phyloP scores from a whole-genome alignment of 2,329 filamentous ascomycete species.

The Lachnellula occidentalis region DNA sequence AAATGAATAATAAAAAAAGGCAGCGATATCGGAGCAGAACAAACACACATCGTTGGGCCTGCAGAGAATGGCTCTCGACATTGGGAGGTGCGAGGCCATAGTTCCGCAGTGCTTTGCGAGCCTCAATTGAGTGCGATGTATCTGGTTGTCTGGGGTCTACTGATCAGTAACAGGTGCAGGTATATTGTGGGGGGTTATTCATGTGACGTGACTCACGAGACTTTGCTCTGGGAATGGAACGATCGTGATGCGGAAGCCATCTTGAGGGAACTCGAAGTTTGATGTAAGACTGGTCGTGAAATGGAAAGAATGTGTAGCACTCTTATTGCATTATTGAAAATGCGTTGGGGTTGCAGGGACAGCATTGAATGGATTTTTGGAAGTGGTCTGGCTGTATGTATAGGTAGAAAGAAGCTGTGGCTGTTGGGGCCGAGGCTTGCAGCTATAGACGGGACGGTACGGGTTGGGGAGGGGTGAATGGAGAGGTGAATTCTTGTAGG shows the following conservation, averaged over 20 bases:
- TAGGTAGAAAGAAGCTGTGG: background rate
- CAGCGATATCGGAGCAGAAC: too few species aligned
- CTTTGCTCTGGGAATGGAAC: background rate
- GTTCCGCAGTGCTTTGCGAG: constrained; percentile 21
- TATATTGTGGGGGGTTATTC: too few species aligned
- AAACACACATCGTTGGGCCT: constrained; percentile 26
- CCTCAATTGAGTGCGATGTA: constrained; percentile 25
- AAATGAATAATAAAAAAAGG: too few species aligned
- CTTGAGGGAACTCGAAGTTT: constrained; percentile 7
- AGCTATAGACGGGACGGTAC: too few species aligned
- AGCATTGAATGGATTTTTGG: background rate
- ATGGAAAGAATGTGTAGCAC: background rate
- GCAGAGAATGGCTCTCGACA: constrained; percentile 26
- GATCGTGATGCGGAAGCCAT: constrained; percentile 6
- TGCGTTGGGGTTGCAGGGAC: background rate
- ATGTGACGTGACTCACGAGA: constrained; percentile 16
- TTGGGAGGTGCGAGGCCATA: constrained; percentile 27
- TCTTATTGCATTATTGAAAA: constrained; percentile 1
- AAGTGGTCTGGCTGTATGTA: too few species aligned
- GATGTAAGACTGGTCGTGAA: background rate
- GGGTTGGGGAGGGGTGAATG: too few species aligned
- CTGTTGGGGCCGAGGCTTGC: background rate
- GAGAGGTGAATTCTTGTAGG: too few species aligned
- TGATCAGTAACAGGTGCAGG: too few species aligned
- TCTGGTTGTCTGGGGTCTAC: constrained; percentile 13